Evolutionary conservation across 306 rosid genomes (phyloP).

Genomic region (Corylus avellana): DNA sequence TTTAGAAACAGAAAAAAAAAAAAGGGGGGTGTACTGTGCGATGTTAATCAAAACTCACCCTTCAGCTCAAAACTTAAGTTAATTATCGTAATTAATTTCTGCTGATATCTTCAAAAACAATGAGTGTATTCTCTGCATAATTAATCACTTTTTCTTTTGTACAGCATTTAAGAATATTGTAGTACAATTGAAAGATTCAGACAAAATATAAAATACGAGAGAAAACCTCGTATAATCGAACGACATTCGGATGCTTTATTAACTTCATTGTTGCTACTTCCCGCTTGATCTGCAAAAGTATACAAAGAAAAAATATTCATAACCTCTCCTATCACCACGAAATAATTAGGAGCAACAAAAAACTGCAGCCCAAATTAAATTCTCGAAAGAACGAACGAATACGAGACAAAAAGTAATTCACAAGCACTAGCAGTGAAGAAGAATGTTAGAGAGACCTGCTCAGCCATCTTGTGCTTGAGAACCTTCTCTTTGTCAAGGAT

Average conservation of each 20-base stretch:
- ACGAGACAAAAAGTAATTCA: background rate
- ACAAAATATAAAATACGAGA: conserved; percentile 21
- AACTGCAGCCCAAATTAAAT: background rate
- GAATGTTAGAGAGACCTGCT: conserved; percentile 57
- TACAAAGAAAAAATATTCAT: conserved; percentile 15
- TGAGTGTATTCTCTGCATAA: background rate
- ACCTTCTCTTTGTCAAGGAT: conserved; percentile 97
- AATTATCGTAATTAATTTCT: background rate
- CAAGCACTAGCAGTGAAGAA: background rate
- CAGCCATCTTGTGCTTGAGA: conserved; percentile 98
- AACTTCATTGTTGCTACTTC: conserved; percentile 97
- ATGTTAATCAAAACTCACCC: background rate
- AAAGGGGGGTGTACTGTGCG: no score
- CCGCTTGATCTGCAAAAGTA: conserved; percentile 68
- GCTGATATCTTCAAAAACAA: background rate
- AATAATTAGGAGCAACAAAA: background rate
- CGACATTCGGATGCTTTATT: conserved; percentile 96
- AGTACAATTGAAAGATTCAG: conserved; percentile 4
- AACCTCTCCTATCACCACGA: background rate
- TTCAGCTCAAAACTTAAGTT: no score
- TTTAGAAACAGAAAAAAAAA: background rate
- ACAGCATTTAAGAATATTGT: background rate
- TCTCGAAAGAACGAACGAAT: background rate
- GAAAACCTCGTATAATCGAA: conserved; percentile 74
- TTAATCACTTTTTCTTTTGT: background rate